Evolutionary conservation across 2,329 filamentous ascomycete genomes (phyloP).

Genomic region (Aureobasidium pullulans): DNA sequence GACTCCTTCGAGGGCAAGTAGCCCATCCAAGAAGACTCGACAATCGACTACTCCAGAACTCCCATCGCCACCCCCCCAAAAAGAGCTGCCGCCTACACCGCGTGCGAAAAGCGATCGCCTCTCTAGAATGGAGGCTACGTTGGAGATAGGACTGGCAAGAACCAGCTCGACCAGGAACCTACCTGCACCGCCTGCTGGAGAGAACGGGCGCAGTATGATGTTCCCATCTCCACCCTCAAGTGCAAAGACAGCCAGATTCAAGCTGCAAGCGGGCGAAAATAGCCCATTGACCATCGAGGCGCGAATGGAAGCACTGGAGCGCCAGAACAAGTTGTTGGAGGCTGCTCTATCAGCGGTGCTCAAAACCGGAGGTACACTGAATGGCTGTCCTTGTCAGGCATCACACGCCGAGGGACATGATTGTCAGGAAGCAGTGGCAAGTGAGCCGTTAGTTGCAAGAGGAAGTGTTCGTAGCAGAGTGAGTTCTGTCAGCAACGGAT

Average conservation of each 20-base stretch:
- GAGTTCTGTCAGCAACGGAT: slow-evolving; percentile 22
- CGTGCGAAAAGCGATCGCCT: neutral
- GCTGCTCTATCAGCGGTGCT: slow-evolving; percentile 35
- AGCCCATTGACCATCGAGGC: slow-evolving; percentile 22
- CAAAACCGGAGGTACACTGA: slow-evolving; percentile 28
- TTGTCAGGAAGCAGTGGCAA: neutral
- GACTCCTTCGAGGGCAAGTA: neutral
- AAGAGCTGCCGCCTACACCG: slow-evolving; percentile 28
- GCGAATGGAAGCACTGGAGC: slow-evolving; percentile 31
- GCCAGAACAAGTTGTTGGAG: slow-evolving; percentile 32
- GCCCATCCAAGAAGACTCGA: slow-evolving; percentile 9
- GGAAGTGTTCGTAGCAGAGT: slow-evolving; percentile 21
- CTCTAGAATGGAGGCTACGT: neutral
- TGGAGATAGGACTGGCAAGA: neutral
- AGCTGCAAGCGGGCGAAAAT: neutral
- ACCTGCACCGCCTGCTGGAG: slow-evolving; percentile 8
- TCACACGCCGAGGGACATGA: neutral
- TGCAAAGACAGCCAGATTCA: slow-evolving; percentile 8
- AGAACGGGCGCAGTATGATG: neutral
- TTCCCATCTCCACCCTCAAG: slow-evolving; percentile 14
- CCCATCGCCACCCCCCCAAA: slow-evolving; percentile 27
- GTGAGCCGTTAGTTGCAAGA: neutral
- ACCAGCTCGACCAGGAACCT: neutral
- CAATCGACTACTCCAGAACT: slow-evolving; percentile 15
- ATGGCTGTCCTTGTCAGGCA: slow-evolving; percentile 21